These are phyloP conservation scores for Pseudonitzschia delicatissima DNA, from an alignment of 108 stramenopile species.

Conservation along the genomic window DNA sequence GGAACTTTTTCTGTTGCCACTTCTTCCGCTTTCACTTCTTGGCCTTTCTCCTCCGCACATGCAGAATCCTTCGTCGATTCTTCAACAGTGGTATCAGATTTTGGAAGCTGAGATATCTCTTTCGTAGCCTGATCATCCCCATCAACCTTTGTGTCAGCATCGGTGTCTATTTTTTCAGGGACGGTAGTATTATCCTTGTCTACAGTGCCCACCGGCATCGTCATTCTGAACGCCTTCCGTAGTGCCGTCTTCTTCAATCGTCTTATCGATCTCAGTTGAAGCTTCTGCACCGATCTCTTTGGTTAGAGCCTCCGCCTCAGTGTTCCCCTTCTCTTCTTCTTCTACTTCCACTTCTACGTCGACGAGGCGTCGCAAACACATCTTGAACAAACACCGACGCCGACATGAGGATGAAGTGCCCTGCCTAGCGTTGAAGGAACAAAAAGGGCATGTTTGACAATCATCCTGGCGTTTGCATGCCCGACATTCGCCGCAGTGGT, in stretches of 20 bases:
- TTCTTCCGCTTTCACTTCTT: background rate
- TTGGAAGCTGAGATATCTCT: no score
- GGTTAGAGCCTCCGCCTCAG: background rate
- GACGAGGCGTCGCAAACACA: background rate
- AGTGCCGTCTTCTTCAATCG: no score
- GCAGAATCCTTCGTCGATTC: background rate
- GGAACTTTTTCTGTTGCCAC: background rate
- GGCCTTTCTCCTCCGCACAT: background rate
- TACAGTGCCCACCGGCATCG: background rate
- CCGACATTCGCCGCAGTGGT: background rate
- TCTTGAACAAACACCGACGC: conserved; percentile 1
- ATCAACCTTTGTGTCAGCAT: no score
- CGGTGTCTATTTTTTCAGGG: background rate
- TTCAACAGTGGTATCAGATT: background rate
- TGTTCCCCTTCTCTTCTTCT: background rate
- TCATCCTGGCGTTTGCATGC: background rate
- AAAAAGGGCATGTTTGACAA: background rate
- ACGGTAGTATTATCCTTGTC: background rate
- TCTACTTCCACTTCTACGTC: background rate
- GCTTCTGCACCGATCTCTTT: no score
- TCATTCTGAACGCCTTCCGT: background rate
- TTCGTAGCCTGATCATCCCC: no score
- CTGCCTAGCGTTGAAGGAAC: background rate
- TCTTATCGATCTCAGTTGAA: no score
- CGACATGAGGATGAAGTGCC: background rate